Conservation (phyloP, 1,139 yeast species). For the Tardiomyces blankii region DNA sequence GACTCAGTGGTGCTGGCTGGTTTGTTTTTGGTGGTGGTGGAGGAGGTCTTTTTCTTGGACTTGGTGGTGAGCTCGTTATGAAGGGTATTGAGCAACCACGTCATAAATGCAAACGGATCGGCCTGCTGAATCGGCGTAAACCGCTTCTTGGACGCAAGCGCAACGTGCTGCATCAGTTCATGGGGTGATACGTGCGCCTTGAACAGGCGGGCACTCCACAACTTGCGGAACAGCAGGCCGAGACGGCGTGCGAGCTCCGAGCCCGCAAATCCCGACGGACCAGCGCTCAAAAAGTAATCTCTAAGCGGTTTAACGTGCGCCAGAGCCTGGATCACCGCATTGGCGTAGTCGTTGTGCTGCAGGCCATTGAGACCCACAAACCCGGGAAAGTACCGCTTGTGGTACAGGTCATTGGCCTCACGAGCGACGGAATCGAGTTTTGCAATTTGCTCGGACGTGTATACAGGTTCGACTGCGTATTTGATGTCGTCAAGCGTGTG, state of each 20-base stretch:
- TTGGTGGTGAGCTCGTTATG: constrained; percentile 20
- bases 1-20: neutral
- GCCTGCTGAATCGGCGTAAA: constrained; percentile 30
- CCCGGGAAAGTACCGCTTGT: constrained; percentile 45
- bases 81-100: constrained; percentile 48
- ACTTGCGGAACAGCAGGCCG: constrained; percentile 39
- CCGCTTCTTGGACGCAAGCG: constrained; percentile 32
- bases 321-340: constrained; percentile 45
- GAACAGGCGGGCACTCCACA: constrained; percentile 55
- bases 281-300: constrained; percentile 35
- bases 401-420: constrained; percentile 30
- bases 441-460: constrained; percentile 26
- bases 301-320: constrained; percentile 45
- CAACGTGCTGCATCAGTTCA: constrained; percentile 44
- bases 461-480: constrained; percentile 43
- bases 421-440: constrained; percentile 19
- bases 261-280: neutral
- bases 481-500: constrained; percentile 40
- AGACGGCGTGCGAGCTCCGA: constrained; percentile 25
- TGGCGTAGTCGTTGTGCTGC: constrained; percentile 40
- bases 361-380: constrained; percentile 53
- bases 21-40: neutral
- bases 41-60: neutral
- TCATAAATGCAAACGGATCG: constrained; percentile 46
- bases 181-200: constrained; percentile 57